Evolutionary conservation across 495 filamentous ascomycete genomes (phyloP), one percentile per base, ranked within the genome.

Genomic region (Talaromyces thailandensis): DNA sequence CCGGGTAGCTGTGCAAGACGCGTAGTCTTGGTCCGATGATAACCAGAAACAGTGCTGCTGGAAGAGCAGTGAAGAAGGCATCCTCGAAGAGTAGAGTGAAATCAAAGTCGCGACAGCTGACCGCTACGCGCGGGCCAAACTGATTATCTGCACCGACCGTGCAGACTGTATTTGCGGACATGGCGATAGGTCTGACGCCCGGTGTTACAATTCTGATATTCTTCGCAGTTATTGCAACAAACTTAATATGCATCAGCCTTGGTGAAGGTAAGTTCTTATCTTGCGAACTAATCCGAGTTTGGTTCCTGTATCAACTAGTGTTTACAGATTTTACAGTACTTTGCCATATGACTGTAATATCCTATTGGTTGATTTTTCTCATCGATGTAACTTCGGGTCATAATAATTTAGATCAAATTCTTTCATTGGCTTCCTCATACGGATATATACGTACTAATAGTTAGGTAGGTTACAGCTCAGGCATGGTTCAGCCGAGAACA

Each of bases 11-110:
- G 6, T 40, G 29, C 29, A 53, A 25, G n/a, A 23, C n/a, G 16
- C 9, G 51, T 28, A 35, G 48, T 45, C 31, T 29, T 6, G 61
- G 9, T 11, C n/a, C 37, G 6, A 55, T 21, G n/a, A 43, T 0
- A 18, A 56, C 6, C 1, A 56, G 26, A 32, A 77, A 72, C 1
- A 72, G 0, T 7, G 53, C 65, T 0, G 75, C 69, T 4, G 73
- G 74, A 0, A 74, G 28, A 5, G 63, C 23, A 7, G 63, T 40
- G 62, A 75, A 73, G 55, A 74, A 66, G 60, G 50, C 69, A 62
- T 85, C 78, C 66, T 88, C 82, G 62, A 87, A 86, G 24, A 81
- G 67, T 24, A 84, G 70, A 35, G 83, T 85, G 65, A 87, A 88
- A 60, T 89, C 85, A 67, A 88, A 82, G 45, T 70, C 70, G 58